Percentiles rank a stretch among this genome's conserved stretches.
phyloP scores from a whole-genome alignment of 257 asterid species.

The Primulina huaijiensis region DNA sequence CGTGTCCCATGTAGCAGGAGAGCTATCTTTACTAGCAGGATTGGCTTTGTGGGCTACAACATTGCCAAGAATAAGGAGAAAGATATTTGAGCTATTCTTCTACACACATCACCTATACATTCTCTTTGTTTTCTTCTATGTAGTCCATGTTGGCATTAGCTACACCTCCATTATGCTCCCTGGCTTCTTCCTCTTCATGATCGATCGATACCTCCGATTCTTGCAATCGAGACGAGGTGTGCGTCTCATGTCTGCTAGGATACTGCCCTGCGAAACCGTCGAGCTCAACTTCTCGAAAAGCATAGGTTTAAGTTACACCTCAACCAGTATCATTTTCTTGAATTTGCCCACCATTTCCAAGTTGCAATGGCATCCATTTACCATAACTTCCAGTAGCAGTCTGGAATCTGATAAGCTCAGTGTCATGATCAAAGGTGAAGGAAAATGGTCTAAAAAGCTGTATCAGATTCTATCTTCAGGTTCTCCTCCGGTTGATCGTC shows the following conservation, averaged over 20 bases:
- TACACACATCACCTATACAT: slow-evolving; percentile 79
- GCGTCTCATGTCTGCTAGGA: slow-evolving; percentile 57
- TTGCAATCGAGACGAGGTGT: slow-evolving; percentile 60
- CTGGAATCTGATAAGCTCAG: slow-evolving; percentile 34
- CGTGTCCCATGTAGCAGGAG: slow-evolving; percentile 72
- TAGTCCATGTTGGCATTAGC: slow-evolving; percentile 63
- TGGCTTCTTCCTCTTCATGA: slow-evolving; percentile 75
- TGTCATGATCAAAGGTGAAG: slow-evolving; percentile 25
- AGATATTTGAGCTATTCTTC: slow-evolving; percentile 74
- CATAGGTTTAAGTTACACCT: slow-evolving; percentile 25
- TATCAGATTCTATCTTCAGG: slow-evolving; percentile 29
- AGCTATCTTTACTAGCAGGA: slow-evolving; percentile 64
- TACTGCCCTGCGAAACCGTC: slow-evolving; percentile 52
- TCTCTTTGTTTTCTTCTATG: slow-evolving; percentile 63
- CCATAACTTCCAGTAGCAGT: slow-evolving; percentile 30
- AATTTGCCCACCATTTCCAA: slow-evolving; percentile 32
- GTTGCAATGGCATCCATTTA: slow-evolving; percentile 45
- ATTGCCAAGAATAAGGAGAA: slow-evolving; percentile 62
- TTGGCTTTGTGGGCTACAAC: slow-evolving; percentile 65
- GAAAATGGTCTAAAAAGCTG: slow-evolving; percentile 36
- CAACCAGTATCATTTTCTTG: slow-evolving; percentile 32
- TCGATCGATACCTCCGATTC: slow-evolving; percentile 73
- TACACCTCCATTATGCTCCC: slow-evolving; percentile 63
- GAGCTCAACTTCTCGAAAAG: slow-evolving; percentile 77
- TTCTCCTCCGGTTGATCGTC: slow-evolving; percentile 1